Conservation (phyloP, 768 basidiomycete genomes). For the Daedalea quercina region DNA sequence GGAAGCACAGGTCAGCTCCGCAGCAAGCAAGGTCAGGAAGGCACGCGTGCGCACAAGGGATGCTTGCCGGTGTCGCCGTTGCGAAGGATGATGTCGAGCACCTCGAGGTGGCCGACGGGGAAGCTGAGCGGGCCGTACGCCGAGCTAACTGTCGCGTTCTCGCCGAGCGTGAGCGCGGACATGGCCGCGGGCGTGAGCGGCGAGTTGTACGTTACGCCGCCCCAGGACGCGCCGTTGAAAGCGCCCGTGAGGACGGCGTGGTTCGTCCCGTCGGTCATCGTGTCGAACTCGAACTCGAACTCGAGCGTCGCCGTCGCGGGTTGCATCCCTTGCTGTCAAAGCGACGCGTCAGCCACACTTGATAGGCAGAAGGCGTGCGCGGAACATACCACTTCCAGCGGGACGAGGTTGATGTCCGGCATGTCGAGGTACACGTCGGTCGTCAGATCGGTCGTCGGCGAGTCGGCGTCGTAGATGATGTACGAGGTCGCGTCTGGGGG, state of each 20-base stretch:
- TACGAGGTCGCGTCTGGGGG: constrained; percentile 77
- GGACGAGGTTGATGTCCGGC: constrained; percentile 64
- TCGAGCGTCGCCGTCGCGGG: constrained; percentile 47
- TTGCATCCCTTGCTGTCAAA: constrained; percentile 34
- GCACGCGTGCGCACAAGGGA: constrained; percentile 60
- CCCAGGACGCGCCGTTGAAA: constrained; percentile 65
- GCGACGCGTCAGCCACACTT: not conserved
- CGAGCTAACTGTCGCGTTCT: constrained; percentile 52
- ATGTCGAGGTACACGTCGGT: constrained; percentile 54
- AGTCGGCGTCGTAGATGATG: constrained; percentile 61
- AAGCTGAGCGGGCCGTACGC: constrained; percentile 82
- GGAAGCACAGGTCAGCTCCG: not conserved
- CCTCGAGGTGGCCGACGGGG: constrained; percentile 67
- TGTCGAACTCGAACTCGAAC: constrained; percentile 70
- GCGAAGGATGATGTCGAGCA: constrained; percentile 71
- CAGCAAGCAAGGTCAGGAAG: constrained; percentile 4
- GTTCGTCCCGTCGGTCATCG: constrained; percentile 83
- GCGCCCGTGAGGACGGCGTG: constrained; percentile 59
- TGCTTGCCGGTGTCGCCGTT: constrained; percentile 72
- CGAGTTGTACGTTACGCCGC: constrained; percentile 58
- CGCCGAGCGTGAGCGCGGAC: constrained; percentile 69
- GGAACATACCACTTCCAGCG: constrained; percentile 34
- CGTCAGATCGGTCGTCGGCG: constrained; percentile 42
- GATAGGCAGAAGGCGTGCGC: too few species aligned
- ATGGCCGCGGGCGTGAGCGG: constrained; percentile 74